These are phyloP conservation scores for Dryas octopetala DNA, from an alignment of 306 rosid species.

Conservation along the genomic window DNA sequence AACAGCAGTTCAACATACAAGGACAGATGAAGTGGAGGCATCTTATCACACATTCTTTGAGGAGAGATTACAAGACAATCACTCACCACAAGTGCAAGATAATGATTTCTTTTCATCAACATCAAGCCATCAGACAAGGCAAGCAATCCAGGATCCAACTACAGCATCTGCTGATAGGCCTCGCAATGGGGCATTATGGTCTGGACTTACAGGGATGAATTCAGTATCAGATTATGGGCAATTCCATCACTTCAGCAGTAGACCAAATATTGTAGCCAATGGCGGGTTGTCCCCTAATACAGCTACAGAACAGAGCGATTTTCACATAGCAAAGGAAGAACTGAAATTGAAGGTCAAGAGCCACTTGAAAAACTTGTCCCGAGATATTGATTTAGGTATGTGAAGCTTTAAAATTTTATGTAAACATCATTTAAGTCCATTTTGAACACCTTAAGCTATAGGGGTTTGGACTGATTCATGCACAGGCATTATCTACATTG, in stretches of 20 bases:
- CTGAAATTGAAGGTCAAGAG: conserved; percentile 54
- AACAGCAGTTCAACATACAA: conserved; percentile 36
- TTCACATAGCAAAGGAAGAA: conserved; percentile 59
- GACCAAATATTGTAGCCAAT: conserved; percentile 40
- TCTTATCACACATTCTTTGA: conserved; percentile 60
- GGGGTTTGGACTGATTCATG: neutral
- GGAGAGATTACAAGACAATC: conserved; percentile 56
- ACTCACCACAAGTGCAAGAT: conserved; percentile 44
- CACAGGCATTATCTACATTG: neutral
- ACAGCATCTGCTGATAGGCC: conserved; percentile 32
- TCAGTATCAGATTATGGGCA: conserved; percentile 43
- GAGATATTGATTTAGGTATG: conserved; percentile 55
- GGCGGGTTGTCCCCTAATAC: conserved; percentile 25
- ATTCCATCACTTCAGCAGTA: conserved; percentile 46
- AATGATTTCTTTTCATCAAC: conserved; percentile 40
- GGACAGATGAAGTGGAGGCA: conserved; percentile 49
- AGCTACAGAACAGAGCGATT: conserved; percentile 43
- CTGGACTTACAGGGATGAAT: conserved; percentile 45
- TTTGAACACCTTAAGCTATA: neutral
- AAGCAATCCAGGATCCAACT: conserved; percentile 42
- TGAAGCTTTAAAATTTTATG: conserved; percentile 14
- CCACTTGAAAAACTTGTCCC: conserved; percentile 62
- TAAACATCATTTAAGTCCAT: neutral
- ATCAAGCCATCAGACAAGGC: conserved; percentile 48
- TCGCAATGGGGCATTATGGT: conserved; percentile 43